Evolutionary conservation across 2,329 filamentous ascomycete species (phyloP), one percentile per base, ranked within the genome.

Genomic region (Pseudogymnoascus sp.): DNA sequence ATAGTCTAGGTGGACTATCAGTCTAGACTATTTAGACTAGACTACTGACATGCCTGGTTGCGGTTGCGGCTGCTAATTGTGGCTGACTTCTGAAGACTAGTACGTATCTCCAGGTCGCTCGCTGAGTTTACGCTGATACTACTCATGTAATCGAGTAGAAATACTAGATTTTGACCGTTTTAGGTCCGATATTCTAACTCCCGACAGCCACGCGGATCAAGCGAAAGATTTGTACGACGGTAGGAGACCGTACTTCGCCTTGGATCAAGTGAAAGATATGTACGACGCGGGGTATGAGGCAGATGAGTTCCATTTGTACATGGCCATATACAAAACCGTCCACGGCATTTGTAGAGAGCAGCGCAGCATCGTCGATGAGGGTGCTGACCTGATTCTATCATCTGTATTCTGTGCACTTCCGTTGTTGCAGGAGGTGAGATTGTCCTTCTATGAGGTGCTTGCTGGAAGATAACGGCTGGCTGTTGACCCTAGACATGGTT

Each of bases 141-240:
- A 38, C 1, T 16, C 37, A 0, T 61, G 14, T 42, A 37, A 61
- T 61, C 16, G 37, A 18, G 36, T 40, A 61, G 59, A 61, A 37
- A 61, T 23, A 61, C 16, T 23, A 61, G 59, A 63, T 46, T 64
- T 64, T 50, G 40, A 64, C 37, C 44, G 37, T 64, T 64, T 64
- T 34, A 64, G 42, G 62, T 65, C 64, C 64, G 62, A 61, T 63
- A 21, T 65, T 23, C 38, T 64, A 38, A 65, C 56, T 59, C 64
- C 59, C 38, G 59, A 64, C 42, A 65, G 59, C 50, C 60, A 64
- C 21, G 61, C 63, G 44, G 50, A 64, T 44, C 25, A 25, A 38
- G 61, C 63, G 46, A 64, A 64, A 64, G 63, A 64, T 34, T 28
- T 25, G 23, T 25, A 25, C 23, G 23, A 36, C n/a, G n/a, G n/a